Evolutionary conservation across 257 asterid genomes (phyloP).

Genomic region (Scutellaria barbata): DNA sequence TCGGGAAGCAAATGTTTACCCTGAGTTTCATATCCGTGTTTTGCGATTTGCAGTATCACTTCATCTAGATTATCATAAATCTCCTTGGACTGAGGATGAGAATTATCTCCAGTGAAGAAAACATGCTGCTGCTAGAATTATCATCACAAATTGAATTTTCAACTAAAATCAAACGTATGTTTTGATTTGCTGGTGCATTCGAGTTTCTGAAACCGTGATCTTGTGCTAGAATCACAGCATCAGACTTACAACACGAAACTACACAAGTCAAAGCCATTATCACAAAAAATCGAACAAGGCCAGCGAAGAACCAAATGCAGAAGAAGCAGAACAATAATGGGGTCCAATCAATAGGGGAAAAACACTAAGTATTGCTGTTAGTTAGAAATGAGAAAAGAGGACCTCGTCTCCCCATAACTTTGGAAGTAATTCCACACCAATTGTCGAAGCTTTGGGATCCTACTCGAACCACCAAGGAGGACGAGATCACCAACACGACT

Average conservation of each 20-base stretch:
- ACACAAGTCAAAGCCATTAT: constrained; percentile 10
- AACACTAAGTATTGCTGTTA: constrained; percentile 18
- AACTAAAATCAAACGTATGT: no score
- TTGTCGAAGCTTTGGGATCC: no score
- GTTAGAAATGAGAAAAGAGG: constrained; percentile 27
- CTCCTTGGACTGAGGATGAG: constrained; percentile 54
- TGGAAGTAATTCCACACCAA: no score
- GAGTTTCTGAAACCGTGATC: no score
- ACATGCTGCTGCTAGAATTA: constrained; percentile 58
- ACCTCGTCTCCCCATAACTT: no score
- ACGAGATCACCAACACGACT: no score
- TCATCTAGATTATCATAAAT: constrained; percentile 57
- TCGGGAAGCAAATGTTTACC: constrained; percentile 70
- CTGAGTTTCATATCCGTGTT: constrained; percentile 52
- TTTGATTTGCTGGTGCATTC: no score
- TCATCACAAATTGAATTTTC: no score
- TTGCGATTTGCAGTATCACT: constrained; percentile 52
- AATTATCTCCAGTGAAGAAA: constrained; percentile 72
- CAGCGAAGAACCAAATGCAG: background rate
- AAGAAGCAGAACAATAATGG: constrained; percentile 12
- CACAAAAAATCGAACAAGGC: constrained; percentile 1
- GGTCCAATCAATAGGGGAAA: constrained; percentile 19
- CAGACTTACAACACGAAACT: background rate
- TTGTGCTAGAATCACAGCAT: background rate
- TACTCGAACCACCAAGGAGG: no score